Evolutionary conservation across 78 protist species (phyloP).

Genomic region (Dictyostelium discoideum): DNA sequence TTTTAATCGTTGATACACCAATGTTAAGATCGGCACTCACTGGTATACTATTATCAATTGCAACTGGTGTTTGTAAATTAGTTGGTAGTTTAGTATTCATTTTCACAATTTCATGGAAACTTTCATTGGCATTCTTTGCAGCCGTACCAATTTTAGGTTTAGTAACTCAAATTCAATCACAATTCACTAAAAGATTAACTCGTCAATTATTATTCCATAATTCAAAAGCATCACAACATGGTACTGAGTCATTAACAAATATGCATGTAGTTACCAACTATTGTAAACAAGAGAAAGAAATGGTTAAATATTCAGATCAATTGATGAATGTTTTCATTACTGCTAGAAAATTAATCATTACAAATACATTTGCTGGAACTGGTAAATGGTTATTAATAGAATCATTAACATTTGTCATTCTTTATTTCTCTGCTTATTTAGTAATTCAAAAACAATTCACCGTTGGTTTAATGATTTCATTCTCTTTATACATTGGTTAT

Average conservation of each 20-base stretch:
- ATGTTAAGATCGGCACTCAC: constrained; percentile 68
- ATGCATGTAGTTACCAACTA: constrained; percentile 68
- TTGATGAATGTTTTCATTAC: constrained; percentile 27
- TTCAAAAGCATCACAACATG: constrained; percentile 31
- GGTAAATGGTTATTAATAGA: constrained; percentile 70
- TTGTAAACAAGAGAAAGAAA: constrained; percentile 56
- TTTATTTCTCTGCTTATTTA: constrained; percentile 59
- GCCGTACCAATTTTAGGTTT: constrained; percentile 51
- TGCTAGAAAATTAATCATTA: constrained; percentile 41
- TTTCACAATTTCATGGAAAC: constrained; percentile 69
- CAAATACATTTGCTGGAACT: constrained; percentile 41
- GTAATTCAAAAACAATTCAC: constrained; percentile 47
- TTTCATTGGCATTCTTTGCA: constrained; percentile 65
- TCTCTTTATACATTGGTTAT: constrained; percentile 69
- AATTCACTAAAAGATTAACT: constrained; percentile 50
- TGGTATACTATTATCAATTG: constrained; percentile 58
- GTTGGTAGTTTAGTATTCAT: constrained; percentile 68
- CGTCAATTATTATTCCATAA: constrained; percentile 21
- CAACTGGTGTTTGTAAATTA: constrained; percentile 61
- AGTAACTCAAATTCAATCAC: constrained; percentile 44
- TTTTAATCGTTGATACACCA: constrained; percentile 73
- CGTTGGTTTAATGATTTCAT: constrained; percentile 62
- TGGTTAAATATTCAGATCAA: neutral
- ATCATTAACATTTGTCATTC: constrained; percentile 36
- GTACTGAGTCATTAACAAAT: constrained; percentile 46